These are phyloP conservation scores for Tricholomella constricta DNA, from an alignment of 768 basidiomycete species.

Conservation along the genomic window DNA sequence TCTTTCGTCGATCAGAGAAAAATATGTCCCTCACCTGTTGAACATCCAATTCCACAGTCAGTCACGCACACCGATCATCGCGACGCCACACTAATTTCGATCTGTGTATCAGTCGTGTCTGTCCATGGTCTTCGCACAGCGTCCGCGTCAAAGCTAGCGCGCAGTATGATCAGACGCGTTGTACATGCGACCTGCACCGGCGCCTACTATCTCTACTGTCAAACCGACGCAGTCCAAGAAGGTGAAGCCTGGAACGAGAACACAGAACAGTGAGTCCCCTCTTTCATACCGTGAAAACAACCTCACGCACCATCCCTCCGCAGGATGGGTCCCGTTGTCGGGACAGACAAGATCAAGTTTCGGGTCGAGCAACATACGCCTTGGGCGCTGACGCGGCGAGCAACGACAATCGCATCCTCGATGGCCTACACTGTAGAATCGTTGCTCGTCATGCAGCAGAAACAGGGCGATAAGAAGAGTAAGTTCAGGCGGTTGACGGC, in stretches of 20 bases:
- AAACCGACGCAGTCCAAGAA: slow-evolving; percentile 3
- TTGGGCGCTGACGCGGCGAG: slow-evolving; percentile 1
- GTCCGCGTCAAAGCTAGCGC: not conserved
- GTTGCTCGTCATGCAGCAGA: slow-evolving; percentile 14
- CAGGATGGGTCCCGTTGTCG: slow-evolving; percentile 16
- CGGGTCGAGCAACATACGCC: slow-evolving; percentile 9
- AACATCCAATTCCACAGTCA: slow-evolving; percentile 21
- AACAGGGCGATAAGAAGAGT: slow-evolving; percentile 9
- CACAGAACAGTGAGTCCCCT: slow-evolving; percentile 12
- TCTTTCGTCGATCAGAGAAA: not conserved
- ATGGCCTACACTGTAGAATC: slow-evolving; percentile 11
- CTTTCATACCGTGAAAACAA: not conserved
- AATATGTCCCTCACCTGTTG: not conserved
- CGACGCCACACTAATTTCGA: not conserved
- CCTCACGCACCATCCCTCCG: not conserved
- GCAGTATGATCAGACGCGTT: not conserved
- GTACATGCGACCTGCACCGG: slow-evolving; percentile 8
- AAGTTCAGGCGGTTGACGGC: not conserved
- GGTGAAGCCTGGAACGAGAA: slow-evolving; percentile 12
- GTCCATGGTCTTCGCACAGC: slow-evolving; percentile 7
- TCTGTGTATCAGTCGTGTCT: slow-evolving; percentile 1
- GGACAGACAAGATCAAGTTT: slow-evolving; percentile 15
- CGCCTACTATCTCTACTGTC: not conserved
- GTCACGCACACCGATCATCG: not conserved
- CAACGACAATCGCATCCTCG: slow-evolving; percentile 12